These are phyloP conservation scores for Zygotorulaspora chibaensis DNA, from an alignment of 805 yeast species.

Conservation along the genomic window DNA sequence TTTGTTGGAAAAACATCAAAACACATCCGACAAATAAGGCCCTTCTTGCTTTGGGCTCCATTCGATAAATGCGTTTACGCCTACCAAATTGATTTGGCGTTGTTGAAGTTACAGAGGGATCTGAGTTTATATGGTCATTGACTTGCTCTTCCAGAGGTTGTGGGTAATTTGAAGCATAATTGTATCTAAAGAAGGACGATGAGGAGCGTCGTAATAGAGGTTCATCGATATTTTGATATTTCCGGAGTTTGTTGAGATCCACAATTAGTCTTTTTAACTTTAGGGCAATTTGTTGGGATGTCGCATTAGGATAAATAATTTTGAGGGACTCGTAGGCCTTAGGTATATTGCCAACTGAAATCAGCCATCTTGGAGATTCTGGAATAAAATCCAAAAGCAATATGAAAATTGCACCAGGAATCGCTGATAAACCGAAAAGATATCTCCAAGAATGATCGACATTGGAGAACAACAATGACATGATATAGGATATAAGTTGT, in stretches of 20 bases:
- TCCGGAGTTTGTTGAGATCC: conserved; percentile 37
- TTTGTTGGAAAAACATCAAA: conserved; percentile 53
- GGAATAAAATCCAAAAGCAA: conserved; percentile 42
- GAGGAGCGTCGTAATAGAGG: conserved; percentile 13
- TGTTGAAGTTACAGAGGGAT: neutral
- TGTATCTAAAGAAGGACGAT: neutral
- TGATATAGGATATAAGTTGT: conserved; percentile 43
- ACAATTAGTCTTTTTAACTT: conserved; percentile 47
- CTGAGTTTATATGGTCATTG: neutral
- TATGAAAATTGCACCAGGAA: conserved; percentile 42
- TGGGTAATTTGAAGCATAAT: neutral
- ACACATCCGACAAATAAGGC: conserved; percentile 48
- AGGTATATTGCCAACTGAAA: conserved; percentile 32
- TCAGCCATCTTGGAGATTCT: conserved; percentile 47
- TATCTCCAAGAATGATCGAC: conserved; percentile 36
- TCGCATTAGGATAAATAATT: conserved; percentile 42
- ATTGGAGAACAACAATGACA: conserved; percentile 35
- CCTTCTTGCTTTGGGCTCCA: conserved; percentile 35
- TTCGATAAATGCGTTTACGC: conserved; percentile 12
- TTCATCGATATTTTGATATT: conserved; percentile 25
- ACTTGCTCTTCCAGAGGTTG: neutral
- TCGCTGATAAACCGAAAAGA: conserved; percentile 37
- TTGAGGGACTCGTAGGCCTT: conserved; percentile 43
- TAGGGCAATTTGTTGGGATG: conserved; percentile 40
- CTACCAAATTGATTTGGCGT: neutral